phyloP scores from a whole-genome alignment of 352 stramenopile genomes.

The Pythium folliculosum region DNA sequence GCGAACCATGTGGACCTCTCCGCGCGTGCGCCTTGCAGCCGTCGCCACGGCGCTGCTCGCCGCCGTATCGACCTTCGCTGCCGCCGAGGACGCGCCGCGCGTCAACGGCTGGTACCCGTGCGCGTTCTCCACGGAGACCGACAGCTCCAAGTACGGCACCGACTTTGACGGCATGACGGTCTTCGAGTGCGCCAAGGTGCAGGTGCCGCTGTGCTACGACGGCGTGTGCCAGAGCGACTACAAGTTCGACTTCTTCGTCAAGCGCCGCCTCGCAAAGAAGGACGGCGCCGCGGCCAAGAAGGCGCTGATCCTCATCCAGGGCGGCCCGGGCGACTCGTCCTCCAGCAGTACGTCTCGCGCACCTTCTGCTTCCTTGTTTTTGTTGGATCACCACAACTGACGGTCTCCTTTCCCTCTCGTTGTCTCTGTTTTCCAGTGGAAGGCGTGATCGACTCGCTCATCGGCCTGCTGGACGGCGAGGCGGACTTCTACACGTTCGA shows the following conservation, averaged over 20 bases:
- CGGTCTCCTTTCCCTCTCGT: too few species aligned
- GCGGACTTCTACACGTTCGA: constrained; percentile 37
- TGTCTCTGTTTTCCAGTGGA: constrained; percentile 7
- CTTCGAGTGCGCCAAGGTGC: constrained; percentile 67
- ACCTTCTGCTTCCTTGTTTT: too few species aligned
- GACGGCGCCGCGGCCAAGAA: neutral
- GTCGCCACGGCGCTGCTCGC: constrained; percentile 1
- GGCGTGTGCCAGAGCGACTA: constrained; percentile 61
- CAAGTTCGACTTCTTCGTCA: constrained; percentile 51
- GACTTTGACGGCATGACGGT: constrained; percentile 3
- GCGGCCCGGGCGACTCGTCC: constrained; percentile 21
- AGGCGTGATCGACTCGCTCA: constrained; percentile 6
- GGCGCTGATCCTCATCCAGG: constrained; percentile 22
- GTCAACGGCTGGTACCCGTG: constrained; percentile 71
- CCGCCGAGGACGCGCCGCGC: constrained; percentile 24
- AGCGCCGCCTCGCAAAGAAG: constrained; percentile 27
- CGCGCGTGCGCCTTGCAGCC: neutral
- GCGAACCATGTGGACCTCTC: neutral
- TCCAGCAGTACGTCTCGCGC: constrained; percentile 20
- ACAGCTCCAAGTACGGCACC: constrained; percentile 4
- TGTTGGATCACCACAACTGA: too few species aligned
- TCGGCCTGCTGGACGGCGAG: constrained; percentile 14
- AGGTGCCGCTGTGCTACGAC: constrained; percentile 72
- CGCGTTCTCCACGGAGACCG: constrained; percentile 34
- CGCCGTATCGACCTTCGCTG: neutral